Base-by-base conservation (phyloP, 805 yeast species). In the Zygotorulaspora danielsina region DNA sequence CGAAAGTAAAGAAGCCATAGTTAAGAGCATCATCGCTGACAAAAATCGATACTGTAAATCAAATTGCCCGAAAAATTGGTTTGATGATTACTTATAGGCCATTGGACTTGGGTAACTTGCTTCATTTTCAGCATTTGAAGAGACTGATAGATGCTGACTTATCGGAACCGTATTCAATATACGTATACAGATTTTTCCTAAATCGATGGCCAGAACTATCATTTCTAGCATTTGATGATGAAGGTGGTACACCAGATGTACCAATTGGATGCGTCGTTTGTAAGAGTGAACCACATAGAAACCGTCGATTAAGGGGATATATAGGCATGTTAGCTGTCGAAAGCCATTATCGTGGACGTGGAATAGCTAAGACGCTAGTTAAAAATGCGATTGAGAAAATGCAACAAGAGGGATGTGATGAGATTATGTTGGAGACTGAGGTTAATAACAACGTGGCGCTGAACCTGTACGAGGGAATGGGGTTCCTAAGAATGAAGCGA, bases 271-370 rank as follows among this genome's bases (percentile, higher is more conserved):
- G 83, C 26, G 79, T 90, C 6, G 84, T 93, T 5, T 80, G 94
- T 37, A 86, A 88, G 53, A 76, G 79, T 9, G 95, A 84, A 47
- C 68, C 75, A 1, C 97, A 90, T 62, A 71, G 90, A 43, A 71
- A 73, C 16, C 49, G 49, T 13, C 70, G 96, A 44, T 57, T 71
- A 50, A 71, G 98, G 44, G 98, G 98, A 0, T 93, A 93, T 55
- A 89, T 93, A 19, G 98, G 97, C 2, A 93, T 93, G 98, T 66
- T 93, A 39, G 96, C 94, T 0, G 95, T 90, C 9, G 79, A 80
- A 36, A 77, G 78, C 26, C 57, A 64, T 11, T 79, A 72, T 57
- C 68, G 98, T 39, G 89, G 94, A 2, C 67, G 66, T 31, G 96
- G 96, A 1, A 82, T 89, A 33, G 97, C 97, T 2, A 81, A 81